phyloP scores from a whole-genome alignment of 768 basidiomycete genomes.

The Paxillus involutus region DNA sequence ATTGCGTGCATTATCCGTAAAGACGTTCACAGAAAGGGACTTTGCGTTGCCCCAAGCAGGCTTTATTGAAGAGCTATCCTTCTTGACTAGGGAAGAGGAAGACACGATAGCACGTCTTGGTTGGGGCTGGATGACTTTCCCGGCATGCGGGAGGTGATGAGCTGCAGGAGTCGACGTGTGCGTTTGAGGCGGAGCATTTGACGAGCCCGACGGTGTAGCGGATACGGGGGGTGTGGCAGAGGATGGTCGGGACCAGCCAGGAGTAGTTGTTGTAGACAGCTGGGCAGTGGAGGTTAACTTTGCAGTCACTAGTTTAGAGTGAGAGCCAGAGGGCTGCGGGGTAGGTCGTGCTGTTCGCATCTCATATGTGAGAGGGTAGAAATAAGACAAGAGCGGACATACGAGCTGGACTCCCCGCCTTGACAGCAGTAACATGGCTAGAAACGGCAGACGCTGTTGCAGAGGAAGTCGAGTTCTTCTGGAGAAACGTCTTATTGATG shows the following conservation, averaged over 20 bases:
- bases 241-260: slow-evolving; percentile 80
- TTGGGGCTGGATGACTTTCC: slow-evolving; percentile 68
- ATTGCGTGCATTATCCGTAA: slow-evolving; percentile 45
- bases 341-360: slow-evolving; percentile 53
- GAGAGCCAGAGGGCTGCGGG: slow-evolving; percentile 52
- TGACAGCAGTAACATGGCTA: slow-evolving; percentile 40
- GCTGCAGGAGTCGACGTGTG: slow-evolving; percentile 38
- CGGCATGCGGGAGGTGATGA: slow-evolving; percentile 55
- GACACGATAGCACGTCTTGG: slow-evolving; percentile 41
- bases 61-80: slow-evolving; percentile 38
- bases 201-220: slow-evolving; percentile 47
- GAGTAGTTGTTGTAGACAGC: slow-evolving; percentile 53
- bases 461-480: slow-evolving; percentile 75
- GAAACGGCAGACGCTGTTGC: slow-evolving; percentile 45
- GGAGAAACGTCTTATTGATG: slow-evolving; percentile 95
- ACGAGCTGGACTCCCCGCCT: slow-evolving; percentile 55
- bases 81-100: slow-evolving; percentile 34
- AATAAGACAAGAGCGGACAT: slow-evolving; percentile 22
- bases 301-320: slow-evolving; percentile 83
- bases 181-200: slow-evolving; percentile 44
- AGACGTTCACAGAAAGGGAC: slow-evolving; percentile 30
- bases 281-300: slow-evolving; percentile 75
- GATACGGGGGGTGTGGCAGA: slow-evolving; percentile 65
- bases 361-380: slow-evolving; percentile 10
- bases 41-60: slow-evolving; percentile 75